Base-by-base conservation (phyloP, 257 asterid species). In the Ocimum tenuiflorum region DNA sequence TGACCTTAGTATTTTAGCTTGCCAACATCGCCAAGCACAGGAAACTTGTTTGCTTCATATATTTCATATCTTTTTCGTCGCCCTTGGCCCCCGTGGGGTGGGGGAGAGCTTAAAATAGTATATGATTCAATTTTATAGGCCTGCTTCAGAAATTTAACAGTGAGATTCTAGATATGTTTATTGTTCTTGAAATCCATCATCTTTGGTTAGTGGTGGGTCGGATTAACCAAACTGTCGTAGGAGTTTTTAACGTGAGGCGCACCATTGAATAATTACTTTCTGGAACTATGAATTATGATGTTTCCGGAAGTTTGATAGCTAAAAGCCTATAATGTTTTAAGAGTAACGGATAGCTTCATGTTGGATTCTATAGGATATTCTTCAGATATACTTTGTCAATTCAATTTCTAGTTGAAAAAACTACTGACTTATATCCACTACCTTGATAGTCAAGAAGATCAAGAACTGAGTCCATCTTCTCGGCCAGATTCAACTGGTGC, bases 381-480 rank as follows among this genome's bases (percentile, higher is more conserved):
- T 8, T 56, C 6, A 23, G 47, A 50, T 15, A n/a, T 64, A 35
- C 58, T 65, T 41, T 24, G 29, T 12, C 27, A 14, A 15, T 46
- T 27, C 4, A 27, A 4, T 27, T 27, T 48, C 6, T 23, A 52
- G 56, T 46, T 7, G 47, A 22, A 10, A 29, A 41, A 9, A 23
- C 8, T 47, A 24, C 20, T 65, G 36, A 39, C n/a, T 75, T 38
- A 11, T 8, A 14, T 68, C 70, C 50, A 17, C 48, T 53, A 59
- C 70, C 69, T 51, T 59, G 46, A 41, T 78, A 91, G 97, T 76
- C 85, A 79, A 57, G 91, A 86, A 63, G 85, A 87, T 59, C 84
- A 73, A 80, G 79, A 54, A 69, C 62, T 78, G 20, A 58, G 67
- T 69, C 70, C 80, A 49, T 75, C 94, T 75, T 47, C 68, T 42